Conservation (phyloP, 2,329 filamentous ascomycete species). For the Sclerotinia subarctica region DNA sequence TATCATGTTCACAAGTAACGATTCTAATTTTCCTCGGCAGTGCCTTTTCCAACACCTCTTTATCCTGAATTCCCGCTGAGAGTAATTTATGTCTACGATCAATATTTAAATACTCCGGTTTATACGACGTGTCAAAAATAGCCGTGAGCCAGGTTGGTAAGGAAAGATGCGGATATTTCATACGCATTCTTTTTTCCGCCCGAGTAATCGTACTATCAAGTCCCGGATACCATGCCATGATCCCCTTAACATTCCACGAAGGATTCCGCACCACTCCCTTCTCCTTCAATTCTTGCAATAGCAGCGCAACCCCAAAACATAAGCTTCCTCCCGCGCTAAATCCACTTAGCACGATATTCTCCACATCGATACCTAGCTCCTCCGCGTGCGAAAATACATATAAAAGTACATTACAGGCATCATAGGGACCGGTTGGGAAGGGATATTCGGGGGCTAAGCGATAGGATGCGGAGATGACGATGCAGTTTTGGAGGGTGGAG, state of each 20-base stretch:
- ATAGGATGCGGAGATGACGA: conserved; percentile 45
- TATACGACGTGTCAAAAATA: conserved; percentile 27
- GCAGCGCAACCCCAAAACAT: conserved; percentile 22
- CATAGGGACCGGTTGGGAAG: conserved; percentile 45
- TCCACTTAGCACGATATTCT: conserved; percentile 44
- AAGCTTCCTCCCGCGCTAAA: conserved; percentile 45
- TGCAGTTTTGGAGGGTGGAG: conserved; percentile 42
- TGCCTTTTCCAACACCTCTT: conserved; percentile 25
- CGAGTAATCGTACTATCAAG: conserved; percentile 23
- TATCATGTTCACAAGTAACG: conserved; percentile 31
- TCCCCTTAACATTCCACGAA: background rate
- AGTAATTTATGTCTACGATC: conserved; percentile 15
- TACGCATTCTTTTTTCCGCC: conserved; percentile 18
- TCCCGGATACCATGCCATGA: conserved; percentile 10
- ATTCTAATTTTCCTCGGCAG: conserved; percentile 29
- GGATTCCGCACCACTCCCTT: conserved; percentile 1
- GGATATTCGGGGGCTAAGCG: conserved; percentile 47
- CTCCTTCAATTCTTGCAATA: conserved; percentile 21
- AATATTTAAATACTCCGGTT: conserved; percentile 21
- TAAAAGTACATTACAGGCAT: conserved; percentile 49
- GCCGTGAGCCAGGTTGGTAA: conserved; percentile 10
- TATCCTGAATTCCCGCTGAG: conserved; percentile 25
- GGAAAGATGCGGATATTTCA: background rate
- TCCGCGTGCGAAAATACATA: conserved; percentile 29
- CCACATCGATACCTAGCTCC: conserved; percentile 25